Evolutionary conservation across 495 filamentous ascomycete species (phyloP).

Genomic region (Rusavskia elegans): DNA sequence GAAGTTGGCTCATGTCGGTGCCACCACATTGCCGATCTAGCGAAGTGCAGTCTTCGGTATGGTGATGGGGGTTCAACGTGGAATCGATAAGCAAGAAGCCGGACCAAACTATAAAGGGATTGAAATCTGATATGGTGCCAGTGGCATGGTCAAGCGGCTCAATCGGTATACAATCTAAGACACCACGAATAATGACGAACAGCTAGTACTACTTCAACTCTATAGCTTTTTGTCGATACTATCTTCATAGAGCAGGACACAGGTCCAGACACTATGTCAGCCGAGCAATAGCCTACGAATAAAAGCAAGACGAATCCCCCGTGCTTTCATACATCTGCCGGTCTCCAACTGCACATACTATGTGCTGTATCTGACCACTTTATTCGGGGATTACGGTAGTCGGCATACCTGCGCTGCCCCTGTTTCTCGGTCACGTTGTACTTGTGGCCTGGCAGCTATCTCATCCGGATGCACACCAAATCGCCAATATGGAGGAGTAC

Average conservation of each 20-base stretch:
- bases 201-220: conserved; percentile 41
- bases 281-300: neutral
- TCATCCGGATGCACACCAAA: too few relatives aligned
- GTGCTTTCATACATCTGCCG: neutral
- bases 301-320: conserved; percentile 1
- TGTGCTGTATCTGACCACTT: neutral
- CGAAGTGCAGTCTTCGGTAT: neutral
- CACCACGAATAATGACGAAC: conserved; percentile 19
- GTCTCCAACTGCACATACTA: neutral
- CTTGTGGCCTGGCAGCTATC: too few relatives aligned
- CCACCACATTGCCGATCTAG: neutral
- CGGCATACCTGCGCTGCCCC: neutral
- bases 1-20: too few relatives aligned
- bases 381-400: neutral
- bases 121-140: neutral
- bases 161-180: conserved; percentile 7
- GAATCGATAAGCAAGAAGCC: neutral
- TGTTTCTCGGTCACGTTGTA: too few relatives aligned
- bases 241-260: conserved; percentile 47
- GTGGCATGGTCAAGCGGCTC: neutral
- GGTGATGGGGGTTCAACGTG: neutral
- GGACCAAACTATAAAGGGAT: neutral
- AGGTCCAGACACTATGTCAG: conserved; percentile 17
- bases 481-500: neutral
- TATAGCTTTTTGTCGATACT: conserved; percentile 52